phyloP scores from a whole-genome alignment of 805 yeast genomes.

The Candida railenensis region DNA sequence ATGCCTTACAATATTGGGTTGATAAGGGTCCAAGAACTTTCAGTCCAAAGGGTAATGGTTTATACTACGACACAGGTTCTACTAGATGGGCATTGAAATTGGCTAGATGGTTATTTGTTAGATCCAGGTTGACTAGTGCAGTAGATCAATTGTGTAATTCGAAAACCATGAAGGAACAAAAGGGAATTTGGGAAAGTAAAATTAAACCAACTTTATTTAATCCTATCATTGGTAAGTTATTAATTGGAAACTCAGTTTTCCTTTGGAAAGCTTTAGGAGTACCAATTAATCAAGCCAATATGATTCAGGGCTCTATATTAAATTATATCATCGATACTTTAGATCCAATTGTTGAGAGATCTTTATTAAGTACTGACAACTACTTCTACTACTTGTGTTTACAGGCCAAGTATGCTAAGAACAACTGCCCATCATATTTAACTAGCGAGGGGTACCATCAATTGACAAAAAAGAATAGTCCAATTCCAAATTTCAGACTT shows the following conservation, averaged over 20 bases:
- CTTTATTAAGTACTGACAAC: conserved; percentile 67
- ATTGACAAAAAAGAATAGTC: conserved; percentile 43
- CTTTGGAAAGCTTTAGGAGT: conserved; percentile 91
- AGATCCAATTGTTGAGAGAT: conserved; percentile 68
- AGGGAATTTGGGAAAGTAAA: conserved; percentile 56
- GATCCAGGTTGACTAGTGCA: conserved; percentile 51
- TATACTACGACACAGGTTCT: conserved; percentile 74
- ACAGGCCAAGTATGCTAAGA: conserved; percentile 55
- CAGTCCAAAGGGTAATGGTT: conserved; percentile 52
- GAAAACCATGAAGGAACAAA: conserved; percentile 61
- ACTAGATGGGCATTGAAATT: conserved; percentile 83
- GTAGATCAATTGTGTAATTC: conserved; percentile 58
- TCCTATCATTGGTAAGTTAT: conserved; percentile 61
- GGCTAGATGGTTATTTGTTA: conserved; percentile 57
- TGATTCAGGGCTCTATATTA: conserved; percentile 73
- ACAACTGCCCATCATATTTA: conserved; percentile 76
- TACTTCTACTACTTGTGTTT: conserved; percentile 75
- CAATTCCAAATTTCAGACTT: conserved; percentile 68
- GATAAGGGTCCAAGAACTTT: conserved; percentile 61
- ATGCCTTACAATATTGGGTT: conserved; percentile 81
- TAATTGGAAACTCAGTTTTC: conserved; percentile 81
- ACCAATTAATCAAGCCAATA: conserved; percentile 77
- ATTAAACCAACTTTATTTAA: conserved; percentile 72
- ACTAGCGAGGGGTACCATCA: conserved; percentile 56
- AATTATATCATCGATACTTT: conserved; percentile 74